These are phyloP conservation scores for Podila horticola DNA, from an alignment of 192 early-diverging fungal genomes.

Conservation along the genomic window DNA sequence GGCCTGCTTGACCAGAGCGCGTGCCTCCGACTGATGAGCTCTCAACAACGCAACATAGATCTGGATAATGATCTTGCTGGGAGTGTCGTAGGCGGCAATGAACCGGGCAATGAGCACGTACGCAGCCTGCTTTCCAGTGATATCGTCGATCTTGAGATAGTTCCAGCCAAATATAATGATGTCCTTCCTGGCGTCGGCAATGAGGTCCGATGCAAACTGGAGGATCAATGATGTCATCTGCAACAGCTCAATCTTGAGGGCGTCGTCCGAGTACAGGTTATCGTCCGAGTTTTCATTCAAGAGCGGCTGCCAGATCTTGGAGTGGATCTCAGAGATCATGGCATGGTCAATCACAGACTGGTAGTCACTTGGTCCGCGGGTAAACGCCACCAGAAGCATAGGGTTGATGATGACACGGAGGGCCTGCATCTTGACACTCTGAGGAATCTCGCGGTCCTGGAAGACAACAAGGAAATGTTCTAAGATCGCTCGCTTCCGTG, in stretches of 20 bases:
- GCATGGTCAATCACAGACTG: constrained; percentile 66
- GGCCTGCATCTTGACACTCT: constrained; percentile 75
- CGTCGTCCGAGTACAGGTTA: constrained; percentile 70
- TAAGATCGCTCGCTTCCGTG: constrained; percentile 75
- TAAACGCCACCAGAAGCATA: constrained; percentile 77
- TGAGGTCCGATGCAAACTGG: constrained; percentile 79
- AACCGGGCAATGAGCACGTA: constrained; percentile 95
- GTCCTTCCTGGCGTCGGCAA: constrained; percentile 85
- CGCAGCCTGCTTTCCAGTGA: constrained; percentile 94
- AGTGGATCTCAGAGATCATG: constrained; percentile 69
- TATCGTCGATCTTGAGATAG: constrained; percentile 85
- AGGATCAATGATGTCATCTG: constrained; percentile 92
- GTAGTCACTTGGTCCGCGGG: constrained; percentile 56
- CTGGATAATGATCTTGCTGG: constrained; percentile 86
- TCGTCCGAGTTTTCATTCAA: constrained; percentile 61
- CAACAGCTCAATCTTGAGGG: constrained; percentile 85
- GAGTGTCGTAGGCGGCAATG: constrained; percentile 93
- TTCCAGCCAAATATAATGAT: constrained; percentile 97
- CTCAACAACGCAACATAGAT: constrained; percentile 88
- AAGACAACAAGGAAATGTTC: constrained; percentile 83
- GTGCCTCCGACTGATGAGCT: constrained; percentile 90
- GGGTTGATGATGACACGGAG: constrained; percentile 90
- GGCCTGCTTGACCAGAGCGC: constrained; percentile 91
- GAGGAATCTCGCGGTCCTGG: constrained; percentile 64
- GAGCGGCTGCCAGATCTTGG: constrained; percentile 67